Evolutionary conservation across 768 basidiomycete genomes (phyloP), one percentile per base, ranked within the genome.

Genomic region (Amanita exitialis): DNA sequence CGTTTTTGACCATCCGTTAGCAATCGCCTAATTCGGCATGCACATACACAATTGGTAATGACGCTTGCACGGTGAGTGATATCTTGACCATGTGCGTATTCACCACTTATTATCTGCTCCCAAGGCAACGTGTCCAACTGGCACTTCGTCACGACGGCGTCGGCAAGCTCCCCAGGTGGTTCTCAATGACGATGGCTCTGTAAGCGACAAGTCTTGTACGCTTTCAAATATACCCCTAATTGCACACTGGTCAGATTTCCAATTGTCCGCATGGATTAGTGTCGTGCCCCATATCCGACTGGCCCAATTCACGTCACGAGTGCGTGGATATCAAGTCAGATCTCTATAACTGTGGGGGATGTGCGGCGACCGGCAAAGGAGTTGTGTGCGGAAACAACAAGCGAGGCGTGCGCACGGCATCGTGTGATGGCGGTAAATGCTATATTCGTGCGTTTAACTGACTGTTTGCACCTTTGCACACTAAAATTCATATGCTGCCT

Each of bases 331-430:
- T 52, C 5, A 48, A 42, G 18, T 7, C 47, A 12, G 59, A 60
- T 34, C 39, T 60, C 9, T 55, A 56, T 42, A 60, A 60, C 20
- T 60, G 59, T 16, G 59, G 59, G 12, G 59, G 57, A 18, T 60
- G 59, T 36, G 55, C 47, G 3, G 56, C 55, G 3, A 53, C 53
- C 0, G 59, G 59, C 4, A 42, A 56, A 25, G 57, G 59, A 16
- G 41, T 47, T 0, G 54, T 54, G 1, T 60, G 59, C 21, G 57
- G 55, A n/a, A n/a, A n/a, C 1, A 51, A 50, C 42, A 48, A 56
- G 30, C 53, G 47, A 2, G 59, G 59, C 0, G 57, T 56, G 0
- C 52, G 56, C 15, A 46, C 55, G 10, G 53, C 56, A 1, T 56
- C 54, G 4, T 60, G 59, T 36, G 50, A 49, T 4, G 28, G 41